Percentiles rank a stretch among this genome's conserved stretches.
phyloP scores from a whole-genome alignment of 1,284 basidiomycete genomes.

The Mrakiaceae sp. region DNA sequence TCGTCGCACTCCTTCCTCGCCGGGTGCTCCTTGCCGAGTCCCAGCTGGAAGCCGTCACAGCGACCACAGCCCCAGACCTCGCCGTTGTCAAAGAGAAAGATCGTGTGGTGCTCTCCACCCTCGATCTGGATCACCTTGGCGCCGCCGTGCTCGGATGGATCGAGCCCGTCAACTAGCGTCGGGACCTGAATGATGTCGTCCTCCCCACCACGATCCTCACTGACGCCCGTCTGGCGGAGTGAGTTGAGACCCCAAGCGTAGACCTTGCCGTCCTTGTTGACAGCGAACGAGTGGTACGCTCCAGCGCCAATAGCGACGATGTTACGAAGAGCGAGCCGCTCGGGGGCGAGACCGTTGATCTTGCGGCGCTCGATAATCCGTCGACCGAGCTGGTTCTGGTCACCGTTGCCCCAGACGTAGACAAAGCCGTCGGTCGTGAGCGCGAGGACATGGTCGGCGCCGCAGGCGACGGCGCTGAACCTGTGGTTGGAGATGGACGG shows the following conservation, averaged over 20 bases:
- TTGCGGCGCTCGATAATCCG: slow-evolving; percentile 72
- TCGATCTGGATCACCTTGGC: slow-evolving; percentile 49
- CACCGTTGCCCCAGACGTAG: slow-evolving; percentile 67
- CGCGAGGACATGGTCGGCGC: slow-evolving; percentile 76
- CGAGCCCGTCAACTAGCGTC: slow-evolving; percentile 52
- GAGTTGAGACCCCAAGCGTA: slow-evolving; percentile 89
- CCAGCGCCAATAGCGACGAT: slow-evolving; percentile 70
- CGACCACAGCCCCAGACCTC: slow-evolving; percentile 74
- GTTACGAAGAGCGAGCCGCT: slow-evolving; percentile 63
- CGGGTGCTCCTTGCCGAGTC: slow-evolving; percentile 50
- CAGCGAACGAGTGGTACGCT: slow-evolving; percentile 75
- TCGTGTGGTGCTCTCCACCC: slow-evolving; percentile 68
- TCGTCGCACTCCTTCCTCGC: slow-evolving; percentile 40
- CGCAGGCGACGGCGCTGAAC: slow-evolving; percentile 63
- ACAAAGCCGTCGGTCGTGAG: slow-evolving; percentile 73
- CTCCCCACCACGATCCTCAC: slow-evolving; percentile 36
- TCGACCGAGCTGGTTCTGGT: slow-evolving; percentile 75
- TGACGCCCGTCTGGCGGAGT: slow-evolving; percentile 54
- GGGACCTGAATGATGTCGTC: slow-evolving; percentile 55
- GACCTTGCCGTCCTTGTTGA: slow-evolving; percentile 66
- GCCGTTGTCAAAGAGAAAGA: slow-evolving; percentile 74
- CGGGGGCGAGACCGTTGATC: slow-evolving; percentile 60
- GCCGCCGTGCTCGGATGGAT: slow-evolving; percentile 53
- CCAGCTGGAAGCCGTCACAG: slow-evolving; percentile 65
- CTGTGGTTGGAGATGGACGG: slow-evolving; percentile 40